phyloP scores from a whole-genome alignment of 2,329 filamentous ascomycete species.

The Teratosphaeriaceae sp. region DNA sequence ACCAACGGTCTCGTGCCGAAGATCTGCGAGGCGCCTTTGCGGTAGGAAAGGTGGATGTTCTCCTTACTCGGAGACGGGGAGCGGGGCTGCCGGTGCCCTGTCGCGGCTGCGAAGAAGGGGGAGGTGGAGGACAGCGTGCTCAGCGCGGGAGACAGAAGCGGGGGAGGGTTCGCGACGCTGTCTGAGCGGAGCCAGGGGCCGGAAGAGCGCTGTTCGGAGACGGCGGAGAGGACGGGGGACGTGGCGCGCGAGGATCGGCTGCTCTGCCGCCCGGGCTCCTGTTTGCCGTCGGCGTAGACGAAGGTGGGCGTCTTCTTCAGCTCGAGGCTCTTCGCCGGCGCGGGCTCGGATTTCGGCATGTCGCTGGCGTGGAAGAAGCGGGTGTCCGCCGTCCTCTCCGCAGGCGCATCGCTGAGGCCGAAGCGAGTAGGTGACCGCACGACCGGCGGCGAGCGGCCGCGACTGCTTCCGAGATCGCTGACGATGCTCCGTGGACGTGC shows the following conservation, averaged over 20 bases:
- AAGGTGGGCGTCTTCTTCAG: constrained; percentile 43
- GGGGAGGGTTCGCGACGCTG: constrained; percentile 13
- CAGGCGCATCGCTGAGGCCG: constrained; percentile 16
- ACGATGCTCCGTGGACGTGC: constrained; percentile 33
- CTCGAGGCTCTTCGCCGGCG: constrained; percentile 28
- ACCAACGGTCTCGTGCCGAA: constrained; percentile 30
- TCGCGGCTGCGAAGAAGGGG: constrained; percentile 25
- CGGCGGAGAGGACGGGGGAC: constrained; percentile 32
- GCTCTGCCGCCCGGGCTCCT: constrained; percentile 34
- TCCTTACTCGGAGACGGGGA: constrained; percentile 42
- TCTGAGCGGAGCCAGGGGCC: constrained; percentile 18
- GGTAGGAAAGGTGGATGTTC: constrained; percentile 42
- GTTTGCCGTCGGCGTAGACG: constrained; percentile 46
- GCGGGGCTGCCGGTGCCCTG: constrained; percentile 21
- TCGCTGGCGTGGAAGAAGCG: constrained; percentile 95
- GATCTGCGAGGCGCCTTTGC: constrained; percentile 44
- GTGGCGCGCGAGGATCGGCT: constrained; percentile 23
- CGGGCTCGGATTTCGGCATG: constrained; percentile 35
- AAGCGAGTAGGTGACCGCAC: constrained; percentile 29
- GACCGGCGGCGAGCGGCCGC: constrained; percentile 27
- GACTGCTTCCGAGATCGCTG: constrained; percentile 23
- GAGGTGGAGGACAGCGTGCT: constrained; percentile 22
- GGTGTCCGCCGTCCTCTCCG: constrained; percentile 34
- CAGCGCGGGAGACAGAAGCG: constrained; percentile 27
- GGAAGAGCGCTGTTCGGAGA: constrained; percentile 17